Evolutionary conservation across 148 eudicot species (phyloP).

Genomic region (Arctostaphylos glauca): DNA sequence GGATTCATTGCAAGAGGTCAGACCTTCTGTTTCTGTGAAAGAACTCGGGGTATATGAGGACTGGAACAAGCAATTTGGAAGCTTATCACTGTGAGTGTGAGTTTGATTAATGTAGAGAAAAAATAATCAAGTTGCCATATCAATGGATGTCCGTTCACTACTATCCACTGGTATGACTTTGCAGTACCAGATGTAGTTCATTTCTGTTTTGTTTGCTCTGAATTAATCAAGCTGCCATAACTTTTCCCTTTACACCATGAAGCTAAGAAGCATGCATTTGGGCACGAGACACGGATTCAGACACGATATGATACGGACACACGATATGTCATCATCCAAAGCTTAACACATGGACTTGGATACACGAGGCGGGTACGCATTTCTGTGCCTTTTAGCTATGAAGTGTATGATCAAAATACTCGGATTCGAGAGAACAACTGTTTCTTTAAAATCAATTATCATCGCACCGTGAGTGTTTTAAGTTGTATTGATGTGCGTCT

Average conservation of each 20-base stretch:
- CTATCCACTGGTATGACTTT: neutral
- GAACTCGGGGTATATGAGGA: slow-evolving; percentile 81
- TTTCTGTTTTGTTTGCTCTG: neutral
- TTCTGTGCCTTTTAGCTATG: neutral
- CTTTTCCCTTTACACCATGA: neutral
- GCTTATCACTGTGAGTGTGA: slow-evolving; percentile 58
- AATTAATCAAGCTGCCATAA: neutral
- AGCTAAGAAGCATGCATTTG: neutral
- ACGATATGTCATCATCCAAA: neutral
- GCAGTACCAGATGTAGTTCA: neutral
- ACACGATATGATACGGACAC: neutral
- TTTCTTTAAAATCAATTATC: too few species aligned
- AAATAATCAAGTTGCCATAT: neutral
- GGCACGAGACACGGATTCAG: neutral
- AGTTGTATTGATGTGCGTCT: too few species aligned
- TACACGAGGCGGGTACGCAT: neutral
- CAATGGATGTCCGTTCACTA: neutral
- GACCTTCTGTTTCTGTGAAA: slow-evolving; percentile 86
- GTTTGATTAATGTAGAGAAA: neutral
- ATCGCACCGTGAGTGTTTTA: too few species aligned
- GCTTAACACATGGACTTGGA: neutral
- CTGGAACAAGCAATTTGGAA: slow-evolving; percentile 95
- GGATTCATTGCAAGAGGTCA: slow-evolving; percentile 83
- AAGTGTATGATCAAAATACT: neutral
- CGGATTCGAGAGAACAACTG: too few species aligned